These are phyloP conservation scores for Oemleria cerasiformis DNA, from an alignment of 306 rosid species.

Conservation along the genomic window DNA sequence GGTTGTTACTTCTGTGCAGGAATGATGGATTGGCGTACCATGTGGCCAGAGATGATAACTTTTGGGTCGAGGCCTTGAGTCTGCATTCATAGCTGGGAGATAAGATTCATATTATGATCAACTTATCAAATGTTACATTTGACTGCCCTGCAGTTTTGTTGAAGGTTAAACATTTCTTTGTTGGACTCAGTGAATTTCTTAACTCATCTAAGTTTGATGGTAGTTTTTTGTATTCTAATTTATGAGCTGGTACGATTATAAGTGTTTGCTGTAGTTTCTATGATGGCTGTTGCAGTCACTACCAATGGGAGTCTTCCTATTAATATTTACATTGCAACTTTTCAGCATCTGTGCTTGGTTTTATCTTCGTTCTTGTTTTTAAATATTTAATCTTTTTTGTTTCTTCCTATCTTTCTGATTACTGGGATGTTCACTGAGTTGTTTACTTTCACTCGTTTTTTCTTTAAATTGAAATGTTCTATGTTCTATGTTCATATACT, in stretches of 20 bases:
- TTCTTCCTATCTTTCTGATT: neutral
- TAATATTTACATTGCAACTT: neutral
- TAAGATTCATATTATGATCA: constrained; percentile 27
- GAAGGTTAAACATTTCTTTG: constrained; percentile 46
- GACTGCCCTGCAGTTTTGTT: constrained; percentile 35
- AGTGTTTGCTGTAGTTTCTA: constrained; percentile 21
- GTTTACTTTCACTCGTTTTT: neutral
- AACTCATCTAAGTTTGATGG: constrained; percentile 29
- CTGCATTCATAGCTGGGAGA: constrained; percentile 16
- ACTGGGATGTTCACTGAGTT: neutral
- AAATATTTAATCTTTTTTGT: neutral
- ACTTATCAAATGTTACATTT: constrained; percentile 31
- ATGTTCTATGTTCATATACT: constrained; percentile 27
- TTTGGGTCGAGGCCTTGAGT: constrained; percentile 14
- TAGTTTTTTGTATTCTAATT: constrained; percentile 31
- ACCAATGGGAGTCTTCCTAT: constrained; percentile 11
- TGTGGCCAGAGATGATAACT: constrained; percentile 1
- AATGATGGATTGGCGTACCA: constrained; percentile 29
- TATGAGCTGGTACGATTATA: constrained; percentile 16
- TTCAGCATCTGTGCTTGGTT: constrained; percentile 5
- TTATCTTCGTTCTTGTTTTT: neutral
- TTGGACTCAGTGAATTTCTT: constrained; percentile 35
- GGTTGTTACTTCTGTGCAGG: constrained; percentile 31
- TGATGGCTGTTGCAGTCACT: constrained; percentile 13
- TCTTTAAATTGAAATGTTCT: constrained; percentile 13